These are phyloP conservation scores for Parachaetomium inaequale DNA, from an alignment of 495 filamentous ascomycete genomes.

Conservation along the genomic window DNA sequence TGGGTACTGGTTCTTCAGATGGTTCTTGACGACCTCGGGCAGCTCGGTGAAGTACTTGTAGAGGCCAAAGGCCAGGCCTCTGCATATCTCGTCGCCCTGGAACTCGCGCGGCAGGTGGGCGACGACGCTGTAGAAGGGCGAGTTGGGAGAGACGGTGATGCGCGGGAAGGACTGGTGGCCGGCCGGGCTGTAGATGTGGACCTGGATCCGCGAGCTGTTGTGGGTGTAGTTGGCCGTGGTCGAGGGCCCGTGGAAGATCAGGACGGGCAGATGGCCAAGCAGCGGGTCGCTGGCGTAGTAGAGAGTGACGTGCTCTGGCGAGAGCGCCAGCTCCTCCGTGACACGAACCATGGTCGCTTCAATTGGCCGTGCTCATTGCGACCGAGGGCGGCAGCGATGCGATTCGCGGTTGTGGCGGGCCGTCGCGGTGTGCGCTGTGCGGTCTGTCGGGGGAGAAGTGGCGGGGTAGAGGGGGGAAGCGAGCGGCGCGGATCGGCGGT, in stretches of 20 bases:
- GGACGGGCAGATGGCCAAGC: conserved; percentile 65
- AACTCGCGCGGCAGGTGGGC: conserved; percentile 87
- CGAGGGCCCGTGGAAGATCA: conserved; percentile 83
- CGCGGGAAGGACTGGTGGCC: conserved; percentile 85
- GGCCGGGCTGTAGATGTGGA: conserved; percentile 83
- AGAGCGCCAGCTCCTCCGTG: conserved; percentile 61
- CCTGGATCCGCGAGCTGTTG: conserved; percentile 86
- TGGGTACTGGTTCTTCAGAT: conserved; percentile 48
- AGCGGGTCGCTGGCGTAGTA: conserved; percentile 78
- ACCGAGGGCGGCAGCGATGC: conserved; percentile 11
- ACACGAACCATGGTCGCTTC: conserved; percentile 63
- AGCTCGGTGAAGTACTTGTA: conserved; percentile 91
- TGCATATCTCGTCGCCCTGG: conserved; percentile 86
- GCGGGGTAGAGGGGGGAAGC: background rate
- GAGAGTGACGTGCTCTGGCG: conserved; percentile 70
- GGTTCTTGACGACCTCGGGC: conserved; percentile 67
- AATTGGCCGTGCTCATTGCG: conserved; percentile 40
- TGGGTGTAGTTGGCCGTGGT: conserved; percentile 78
- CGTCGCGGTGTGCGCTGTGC: background rate
- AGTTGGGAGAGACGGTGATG: conserved; percentile 85
- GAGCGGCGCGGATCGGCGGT: conserved; percentile 3
- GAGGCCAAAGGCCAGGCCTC: conserved; percentile 85
- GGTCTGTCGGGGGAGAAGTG: background rate
- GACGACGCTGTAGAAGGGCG: conserved; percentile 91
- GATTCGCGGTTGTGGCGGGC: background rate